A percentile compares a stretch with the other conserved stretches of the same genome.
Conservation (phyloP, 129 eudicot genomes). For the Saposhnikovia divaricata region DNA sequence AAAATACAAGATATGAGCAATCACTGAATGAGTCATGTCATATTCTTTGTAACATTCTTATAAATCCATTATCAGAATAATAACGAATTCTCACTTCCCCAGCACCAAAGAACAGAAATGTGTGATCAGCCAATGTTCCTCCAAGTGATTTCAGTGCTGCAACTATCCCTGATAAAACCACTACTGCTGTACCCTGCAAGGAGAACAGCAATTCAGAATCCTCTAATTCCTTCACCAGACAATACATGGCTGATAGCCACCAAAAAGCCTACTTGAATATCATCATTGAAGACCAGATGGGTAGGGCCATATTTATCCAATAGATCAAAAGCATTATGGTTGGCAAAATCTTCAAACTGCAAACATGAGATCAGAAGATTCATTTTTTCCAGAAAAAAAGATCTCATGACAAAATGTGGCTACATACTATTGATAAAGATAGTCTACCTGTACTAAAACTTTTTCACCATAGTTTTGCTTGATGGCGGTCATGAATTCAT, state of each 20-base stretch:
- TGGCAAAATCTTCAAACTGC: constrained; percentile 97
- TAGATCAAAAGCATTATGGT: constrained; percentile 92
- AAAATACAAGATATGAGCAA: not conserved
- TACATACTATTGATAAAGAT: not conserved
- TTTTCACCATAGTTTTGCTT: constrained; percentile 85
- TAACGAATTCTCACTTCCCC: constrained; percentile 57
- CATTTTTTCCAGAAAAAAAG: not conserved
- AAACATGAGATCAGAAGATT: constrained; percentile 1
- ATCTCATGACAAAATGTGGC: not conserved
- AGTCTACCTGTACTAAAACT: constrained; percentile 56
- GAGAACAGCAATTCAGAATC: not conserved
- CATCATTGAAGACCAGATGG: constrained; percentile 93
- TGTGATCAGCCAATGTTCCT: constrained; percentile 74
- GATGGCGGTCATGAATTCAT: constrained; percentile 81
- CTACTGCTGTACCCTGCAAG: constrained; percentile 84
- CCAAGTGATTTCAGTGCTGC: constrained; percentile 72
- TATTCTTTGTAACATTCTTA: not conserved
- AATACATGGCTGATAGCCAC: not conserved
- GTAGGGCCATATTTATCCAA: constrained; percentile 79
- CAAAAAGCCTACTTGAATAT: constrained; percentile 25
- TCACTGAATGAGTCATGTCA: not conserved
- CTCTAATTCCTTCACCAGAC: not conserved
- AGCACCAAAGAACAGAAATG: constrained; percentile 80
- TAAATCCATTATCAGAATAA: not conserved
- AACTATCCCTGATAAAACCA: constrained; percentile 86